Evolutionary conservation across 1,139 yeast genomes (phyloP).

Genomic region (Nakaseomyces delphensis): DNA sequence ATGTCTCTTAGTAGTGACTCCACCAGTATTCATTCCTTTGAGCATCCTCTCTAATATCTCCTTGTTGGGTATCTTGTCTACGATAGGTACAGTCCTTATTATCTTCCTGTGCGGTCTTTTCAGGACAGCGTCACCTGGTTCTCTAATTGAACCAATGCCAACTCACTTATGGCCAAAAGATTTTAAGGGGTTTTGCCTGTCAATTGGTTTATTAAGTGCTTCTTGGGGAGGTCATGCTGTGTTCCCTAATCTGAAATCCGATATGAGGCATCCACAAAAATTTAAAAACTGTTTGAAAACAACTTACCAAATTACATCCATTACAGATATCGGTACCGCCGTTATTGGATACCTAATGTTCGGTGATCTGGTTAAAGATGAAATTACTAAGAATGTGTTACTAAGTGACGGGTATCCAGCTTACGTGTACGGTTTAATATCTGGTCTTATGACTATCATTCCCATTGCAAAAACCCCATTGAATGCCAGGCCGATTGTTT

Average conservation of each 20-base stretch:
- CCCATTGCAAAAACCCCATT: conserved; percentile 86
- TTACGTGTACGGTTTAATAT: conserved; percentile 54
- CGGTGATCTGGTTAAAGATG: conserved; percentile 67
- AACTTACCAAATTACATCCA: conserved; percentile 57
- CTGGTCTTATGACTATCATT: conserved; percentile 65
- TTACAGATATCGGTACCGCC: conserved; percentile 70
- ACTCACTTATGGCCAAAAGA: conserved; percentile 47
- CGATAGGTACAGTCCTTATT: conserved; percentile 51
- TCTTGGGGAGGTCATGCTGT: conserved; percentile 92
- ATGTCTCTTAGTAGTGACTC: conserved; percentile 52
- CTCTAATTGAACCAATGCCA: conserved; percentile 48
- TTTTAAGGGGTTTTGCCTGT: conserved; percentile 42
- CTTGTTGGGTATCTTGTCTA: conserved; percentile 63
- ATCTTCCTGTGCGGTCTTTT: conserved; percentile 57
- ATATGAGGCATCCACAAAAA: conserved; percentile 68
- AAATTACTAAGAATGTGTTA: conserved; percentile 70
- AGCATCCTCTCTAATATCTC: conserved; percentile 63
- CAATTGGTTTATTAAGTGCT: conserved; percentile 72
- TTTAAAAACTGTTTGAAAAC: conserved; percentile 43
- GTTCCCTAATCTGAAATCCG: conserved; percentile 69
- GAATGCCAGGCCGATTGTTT: conserved; percentile 76
- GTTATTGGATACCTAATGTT: conserved; percentile 81
- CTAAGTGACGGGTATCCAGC: conserved; percentile 64
- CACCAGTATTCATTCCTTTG: conserved; percentile 60
- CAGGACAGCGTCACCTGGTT: conserved; percentile 53